Base-by-base conservation (phyloP, 805 yeast species). In the Ogataea trehaloabstinens region DNA sequence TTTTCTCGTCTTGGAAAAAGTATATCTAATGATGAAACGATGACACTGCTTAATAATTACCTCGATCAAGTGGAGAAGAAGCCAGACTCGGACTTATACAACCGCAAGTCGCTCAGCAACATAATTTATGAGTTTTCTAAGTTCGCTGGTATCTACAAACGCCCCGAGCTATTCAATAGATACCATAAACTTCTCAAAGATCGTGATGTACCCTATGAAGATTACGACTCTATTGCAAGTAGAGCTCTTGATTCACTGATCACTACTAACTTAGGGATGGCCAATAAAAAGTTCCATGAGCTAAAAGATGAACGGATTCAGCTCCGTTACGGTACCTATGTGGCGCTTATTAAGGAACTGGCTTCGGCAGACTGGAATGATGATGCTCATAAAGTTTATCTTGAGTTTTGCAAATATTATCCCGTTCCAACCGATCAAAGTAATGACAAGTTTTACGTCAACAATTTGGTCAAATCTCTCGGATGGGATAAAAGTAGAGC, bases 381-480 rank as follows among this genome's bases (percentile, higher is more conserved):
- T 18, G 40, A 40, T 20, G 44, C 44, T 4, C 44, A 40, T 15
- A 18, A 15, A 19, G 13, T 40, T 19, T 40, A 27, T 24, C 18
- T 40, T n/a, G 34, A 28, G 25, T 32, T 31, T 19, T 5, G 13
- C 3, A 28, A 40, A 18, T 22, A 32, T 12, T 33, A 22, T 24
- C 34, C 40, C 22, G 10, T 28, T 15, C 31, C 16, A 18, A 6
- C 24, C 10, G 15, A 19, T 16, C 20, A 19, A 8, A 19, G 24
- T 16, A 17, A 16, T 12, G 37, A 35, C 28, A 35, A 35, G 31
- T 32, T 19, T 17, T 40, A 31, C 11, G 12, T 36, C 16, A 6
- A 15, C 7, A 21, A 27, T 18, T 25, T 36, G 12, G 37, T 28
- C 3, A 21, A 28, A 13, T 31, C 37, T 6, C 28, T 33, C 7